phyloP scores from a whole-genome alignment of 108 stramenopile genomes.

The Phaeodactylum tricornutum region DNA sequence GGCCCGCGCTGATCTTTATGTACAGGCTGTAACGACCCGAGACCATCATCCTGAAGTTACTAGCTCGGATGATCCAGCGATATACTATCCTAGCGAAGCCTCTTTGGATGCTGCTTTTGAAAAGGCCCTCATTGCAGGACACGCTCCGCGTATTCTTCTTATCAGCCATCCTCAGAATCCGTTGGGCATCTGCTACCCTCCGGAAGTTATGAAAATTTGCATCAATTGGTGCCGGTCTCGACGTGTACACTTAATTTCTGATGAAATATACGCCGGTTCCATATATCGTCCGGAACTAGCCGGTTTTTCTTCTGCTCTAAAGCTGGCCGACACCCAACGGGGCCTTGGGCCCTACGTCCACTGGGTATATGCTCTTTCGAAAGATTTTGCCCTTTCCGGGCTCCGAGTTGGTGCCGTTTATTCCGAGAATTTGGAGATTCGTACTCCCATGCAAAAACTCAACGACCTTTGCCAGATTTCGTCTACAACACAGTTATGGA shows the following conservation, averaged over 20 bases:
- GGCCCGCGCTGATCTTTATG: slow-evolving; percentile 48
- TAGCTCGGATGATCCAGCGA: slow-evolving; percentile 13
- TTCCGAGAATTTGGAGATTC: slow-evolving; percentile 66
- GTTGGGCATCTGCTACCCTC: slow-evolving; percentile 71
- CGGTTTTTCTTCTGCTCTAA: slow-evolving; percentile 50
- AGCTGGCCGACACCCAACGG: slow-evolving; percentile 25
- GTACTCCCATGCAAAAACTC: slow-evolving; percentile 63
- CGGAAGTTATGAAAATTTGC: slow-evolving; percentile 50
- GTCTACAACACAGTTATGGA: slow-evolving; percentile 67
- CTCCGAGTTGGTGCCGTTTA: slow-evolving; percentile 73
- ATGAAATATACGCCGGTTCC: slow-evolving; percentile 84
- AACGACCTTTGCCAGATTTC: slow-evolving; percentile 80
- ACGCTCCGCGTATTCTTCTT: slow-evolving; percentile 49
- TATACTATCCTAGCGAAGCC: slow-evolving; percentile 58
- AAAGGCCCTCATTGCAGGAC: slow-evolving; percentile 24
- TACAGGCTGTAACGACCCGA: slow-evolving; percentile 60
- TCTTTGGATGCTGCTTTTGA: slow-evolving; percentile 53
- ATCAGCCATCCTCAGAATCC: slow-evolving; percentile 83
- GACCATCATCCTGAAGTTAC: slow-evolving; percentile 24
- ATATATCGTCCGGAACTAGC: slow-evolving; percentile 32
- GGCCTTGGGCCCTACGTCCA: slow-evolving; percentile 73
- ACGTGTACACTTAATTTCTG: slow-evolving; percentile 73
- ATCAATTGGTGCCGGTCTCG: slow-evolving; percentile 71
- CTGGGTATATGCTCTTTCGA: slow-evolving; percentile 73
- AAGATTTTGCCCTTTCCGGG: slow-evolving; percentile 84